Evolutionary conservation across 768 basidiomycete species (phyloP).

Genomic region (Chlorophyllum brunneum): DNA sequence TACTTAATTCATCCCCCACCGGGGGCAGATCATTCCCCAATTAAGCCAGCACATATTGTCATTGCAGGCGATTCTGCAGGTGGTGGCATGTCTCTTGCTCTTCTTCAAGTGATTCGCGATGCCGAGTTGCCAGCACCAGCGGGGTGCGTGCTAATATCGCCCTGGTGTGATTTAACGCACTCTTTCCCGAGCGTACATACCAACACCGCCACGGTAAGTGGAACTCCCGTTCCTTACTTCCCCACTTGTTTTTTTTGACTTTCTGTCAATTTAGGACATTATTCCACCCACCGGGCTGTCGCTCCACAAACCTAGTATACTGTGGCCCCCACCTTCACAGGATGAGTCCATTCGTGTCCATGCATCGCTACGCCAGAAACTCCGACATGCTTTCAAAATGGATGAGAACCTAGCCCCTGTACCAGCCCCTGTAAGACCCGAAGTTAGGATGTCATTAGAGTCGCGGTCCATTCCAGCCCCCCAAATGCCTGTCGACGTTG

Average conservation of each 20-base stretch:
- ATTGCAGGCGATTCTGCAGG: constrained; percentile 93
- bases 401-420: constrained; percentile 22
- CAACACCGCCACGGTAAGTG: constrained; percentile 77
- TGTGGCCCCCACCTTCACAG: constrained; percentile 75
- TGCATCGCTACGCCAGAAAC: constrained; percentile 52
- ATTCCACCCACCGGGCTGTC: constrained; percentile 74
- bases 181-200: constrained; percentile 86
- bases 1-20: constrained; percentile 88
- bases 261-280: constrained; percentile 56
- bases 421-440: constrained; percentile 13
- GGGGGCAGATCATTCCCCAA: constrained; percentile 69
- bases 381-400: constrained; percentile 50
- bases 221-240: no score
- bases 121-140: constrained; percentile 76
- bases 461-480: not conserved
- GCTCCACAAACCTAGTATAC: constrained; percentile 71
- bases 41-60: constrained; percentile 79
- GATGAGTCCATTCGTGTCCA: constrained; percentile 57
- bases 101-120: constrained; percentile 88
- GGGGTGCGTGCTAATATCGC: constrained; percentile 86
- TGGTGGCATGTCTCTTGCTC: constrained; percentile 78
- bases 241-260: not conserved
- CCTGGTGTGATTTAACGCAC: constrained; percentile 91
- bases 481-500: constrained; percentile 40
- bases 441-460: not conserved